phyloP scores from a whole-genome alignment of 2,329 filamentous ascomycete species.

The Aspergillus persii region DNA sequence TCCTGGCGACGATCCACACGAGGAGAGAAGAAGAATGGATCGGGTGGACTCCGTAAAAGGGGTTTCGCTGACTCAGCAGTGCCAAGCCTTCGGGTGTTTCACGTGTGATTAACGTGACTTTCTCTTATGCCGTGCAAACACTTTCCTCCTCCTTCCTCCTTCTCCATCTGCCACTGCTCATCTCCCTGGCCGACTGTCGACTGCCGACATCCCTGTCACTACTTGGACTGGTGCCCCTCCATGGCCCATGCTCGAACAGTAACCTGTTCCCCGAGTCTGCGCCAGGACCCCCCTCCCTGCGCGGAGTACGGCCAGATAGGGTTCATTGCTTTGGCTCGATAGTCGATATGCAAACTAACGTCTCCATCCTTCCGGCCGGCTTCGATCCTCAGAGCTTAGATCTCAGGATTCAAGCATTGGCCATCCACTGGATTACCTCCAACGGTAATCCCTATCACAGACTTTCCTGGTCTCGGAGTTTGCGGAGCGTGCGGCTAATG shows the following conservation, averaged over 20 bases:
- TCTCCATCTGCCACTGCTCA: neutral
- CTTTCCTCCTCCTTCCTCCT: neutral
- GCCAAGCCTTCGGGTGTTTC: slow-evolving; percentile 20
- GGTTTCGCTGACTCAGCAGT: slow-evolving; percentile 34
- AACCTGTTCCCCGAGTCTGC: neutral
- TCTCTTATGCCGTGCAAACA: no score
- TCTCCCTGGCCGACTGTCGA: neutral
- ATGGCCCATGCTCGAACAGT: neutral
- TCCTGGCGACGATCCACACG: slow-evolving; percentile 21
- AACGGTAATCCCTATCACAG: no score
- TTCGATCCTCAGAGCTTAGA: no score
- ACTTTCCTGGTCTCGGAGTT: neutral
- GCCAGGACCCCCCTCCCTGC: no score
- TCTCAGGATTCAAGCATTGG: neutral
- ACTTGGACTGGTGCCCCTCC: neutral
- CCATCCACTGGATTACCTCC: neutral
- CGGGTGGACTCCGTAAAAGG: slow-evolving; percentile 32
- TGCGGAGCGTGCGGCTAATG: neutral
- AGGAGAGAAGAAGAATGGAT: neutral
- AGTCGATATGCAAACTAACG: no score
- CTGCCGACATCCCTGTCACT: no score
- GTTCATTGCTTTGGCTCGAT: no score
- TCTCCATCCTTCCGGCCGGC: no score
- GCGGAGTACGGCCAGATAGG: no score
- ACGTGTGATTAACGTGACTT: neutral